These are phyloP conservation scores for Termitomyces sp. DNA, from an alignment of 768 basidiomycete genomes.

Conservation along the genomic window DNA sequence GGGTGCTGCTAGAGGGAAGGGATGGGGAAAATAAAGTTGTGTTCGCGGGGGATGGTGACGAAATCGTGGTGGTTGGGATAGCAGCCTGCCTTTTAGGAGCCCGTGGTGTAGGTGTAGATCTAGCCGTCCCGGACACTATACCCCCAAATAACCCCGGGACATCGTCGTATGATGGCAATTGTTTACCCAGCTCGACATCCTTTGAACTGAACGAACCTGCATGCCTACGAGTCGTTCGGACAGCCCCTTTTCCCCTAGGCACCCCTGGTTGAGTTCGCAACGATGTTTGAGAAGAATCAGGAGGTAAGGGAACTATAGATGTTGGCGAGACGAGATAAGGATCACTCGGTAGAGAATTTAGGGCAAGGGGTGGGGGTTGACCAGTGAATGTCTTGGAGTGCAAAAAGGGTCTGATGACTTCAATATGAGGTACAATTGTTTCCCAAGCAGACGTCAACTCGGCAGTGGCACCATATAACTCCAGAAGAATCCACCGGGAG, in stretches of 20 bases:
- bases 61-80: constrained; percentile 28
- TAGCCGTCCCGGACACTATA: constrained; percentile 29
- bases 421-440: constrained; percentile 66
- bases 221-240: constrained; percentile 69
- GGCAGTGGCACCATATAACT: constrained; percentile 85
- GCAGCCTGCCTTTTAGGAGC: constrained; percentile 48
- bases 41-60: constrained; percentile 28
- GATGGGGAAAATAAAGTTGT: constrained; percentile 29
- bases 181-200: constrained; percentile 86
- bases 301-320: neutral
- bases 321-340: neutral
- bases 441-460: constrained; percentile 89
- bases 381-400: constrained; percentile 26
- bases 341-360: constrained; percentile 1
- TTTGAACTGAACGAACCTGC: constrained; percentile 95
- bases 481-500: constrained; percentile 79
- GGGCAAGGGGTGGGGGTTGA: constrained; percentile 18
- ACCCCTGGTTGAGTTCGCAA: constrained; percentile 11
- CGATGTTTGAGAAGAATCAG: constrained; percentile 16
- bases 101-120: constrained; percentile 39
- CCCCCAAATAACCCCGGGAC: constrained; percentile 34
- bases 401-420: constrained; percentile 64
- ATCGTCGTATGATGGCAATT: constrained; percentile 63
- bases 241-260: constrained; percentile 27
- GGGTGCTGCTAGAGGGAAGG: constrained; percentile 5